Conservation (phyloP, 305 asterid genomes). For the Fraxinus velutina region DNA sequence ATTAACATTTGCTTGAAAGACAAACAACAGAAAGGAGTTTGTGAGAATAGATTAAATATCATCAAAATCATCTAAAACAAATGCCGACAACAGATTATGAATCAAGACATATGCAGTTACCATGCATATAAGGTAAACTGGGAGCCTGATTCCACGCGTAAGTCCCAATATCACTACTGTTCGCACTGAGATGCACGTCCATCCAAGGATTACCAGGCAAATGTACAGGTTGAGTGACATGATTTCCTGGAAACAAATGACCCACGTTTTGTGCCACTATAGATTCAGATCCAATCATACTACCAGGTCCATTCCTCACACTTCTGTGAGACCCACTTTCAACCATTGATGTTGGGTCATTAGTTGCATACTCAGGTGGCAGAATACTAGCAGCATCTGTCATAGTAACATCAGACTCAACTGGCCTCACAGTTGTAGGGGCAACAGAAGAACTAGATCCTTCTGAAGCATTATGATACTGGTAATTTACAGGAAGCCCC, state of each 20-base stretch:
- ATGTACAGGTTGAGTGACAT: constrained; percentile 49
- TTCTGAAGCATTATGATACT: constrained; percentile 29
- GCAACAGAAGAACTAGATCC: constrained; percentile 46
- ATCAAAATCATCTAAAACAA: not conserved
- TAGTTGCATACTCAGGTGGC: constrained; percentile 34
- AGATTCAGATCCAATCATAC: constrained; percentile 44
- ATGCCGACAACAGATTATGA: not conserved
- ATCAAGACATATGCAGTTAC: constrained; percentile 33
- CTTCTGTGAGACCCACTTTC: constrained; percentile 35
- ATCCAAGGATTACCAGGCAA: constrained; percentile 51
- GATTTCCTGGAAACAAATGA: constrained; percentile 55
- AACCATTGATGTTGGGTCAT: constrained; percentile 24
- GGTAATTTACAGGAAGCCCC: constrained; percentile 36
- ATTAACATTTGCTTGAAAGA: constrained; percentile 29
- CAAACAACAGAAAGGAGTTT: not conserved
- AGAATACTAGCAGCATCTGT: constrained; percentile 29
- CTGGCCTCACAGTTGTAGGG: constrained; percentile 24
- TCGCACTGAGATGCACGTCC: constrained; percentile 41
- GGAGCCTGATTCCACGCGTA: constrained; percentile 60
- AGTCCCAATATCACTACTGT: constrained; percentile 34
- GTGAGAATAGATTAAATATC: constrained; percentile 17
- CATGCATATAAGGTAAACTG: constrained; percentile 48
- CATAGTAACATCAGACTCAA: constrained; percentile 28
- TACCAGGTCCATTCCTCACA: constrained; percentile 32
- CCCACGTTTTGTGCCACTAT: constrained; percentile 35